phyloP scores from a whole-genome alignment of 441 rosid species.

The Pelargonium exstipulatum region DNA sequence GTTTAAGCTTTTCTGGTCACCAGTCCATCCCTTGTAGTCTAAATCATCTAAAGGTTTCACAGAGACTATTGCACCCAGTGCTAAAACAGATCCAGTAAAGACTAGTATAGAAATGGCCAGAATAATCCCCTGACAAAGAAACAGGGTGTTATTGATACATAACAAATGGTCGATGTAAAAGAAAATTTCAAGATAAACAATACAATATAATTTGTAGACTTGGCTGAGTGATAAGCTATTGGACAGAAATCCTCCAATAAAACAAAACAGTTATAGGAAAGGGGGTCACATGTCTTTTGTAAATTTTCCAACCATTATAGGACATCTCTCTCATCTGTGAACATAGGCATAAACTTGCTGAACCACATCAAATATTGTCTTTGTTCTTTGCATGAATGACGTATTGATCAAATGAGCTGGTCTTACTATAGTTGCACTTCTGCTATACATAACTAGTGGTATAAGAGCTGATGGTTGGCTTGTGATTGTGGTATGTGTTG shows the following conservation, averaged over 20 bases:
- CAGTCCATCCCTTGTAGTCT: constrained; percentile 73
- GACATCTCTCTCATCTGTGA: neutral
- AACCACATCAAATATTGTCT: constrained; percentile 1
- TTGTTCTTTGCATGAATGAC: neutral
- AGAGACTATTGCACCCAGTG: constrained; percentile 89
- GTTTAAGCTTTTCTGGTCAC: constrained; percentile 47
- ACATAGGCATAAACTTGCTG: neutral
- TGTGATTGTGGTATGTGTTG: neutral
- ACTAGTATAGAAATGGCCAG: constrained; percentile 58
- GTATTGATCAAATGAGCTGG: neutral
- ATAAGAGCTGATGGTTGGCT: neutral
- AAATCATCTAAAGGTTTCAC: constrained; percentile 82
- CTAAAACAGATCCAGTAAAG: constrained; percentile 71
- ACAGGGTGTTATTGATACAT: constrained; percentile 21
- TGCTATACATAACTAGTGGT: neutral
- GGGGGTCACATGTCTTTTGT: neutral
- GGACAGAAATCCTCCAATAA: neutral
- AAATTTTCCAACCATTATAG: neutral
- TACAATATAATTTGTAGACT: neutral
- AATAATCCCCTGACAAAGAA: constrained; percentile 60
- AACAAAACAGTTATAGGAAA: neutral
- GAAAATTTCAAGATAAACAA: constrained; percentile 10
- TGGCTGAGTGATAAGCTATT: neutral
- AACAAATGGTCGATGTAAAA: constrained; percentile 11
- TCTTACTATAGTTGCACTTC: neutral